These are phyloP conservation scores for Macrolepiota fuliginosa DNA, from an alignment of 768 basidiomycete genomes.

Conservation along the genomic window DNA sequence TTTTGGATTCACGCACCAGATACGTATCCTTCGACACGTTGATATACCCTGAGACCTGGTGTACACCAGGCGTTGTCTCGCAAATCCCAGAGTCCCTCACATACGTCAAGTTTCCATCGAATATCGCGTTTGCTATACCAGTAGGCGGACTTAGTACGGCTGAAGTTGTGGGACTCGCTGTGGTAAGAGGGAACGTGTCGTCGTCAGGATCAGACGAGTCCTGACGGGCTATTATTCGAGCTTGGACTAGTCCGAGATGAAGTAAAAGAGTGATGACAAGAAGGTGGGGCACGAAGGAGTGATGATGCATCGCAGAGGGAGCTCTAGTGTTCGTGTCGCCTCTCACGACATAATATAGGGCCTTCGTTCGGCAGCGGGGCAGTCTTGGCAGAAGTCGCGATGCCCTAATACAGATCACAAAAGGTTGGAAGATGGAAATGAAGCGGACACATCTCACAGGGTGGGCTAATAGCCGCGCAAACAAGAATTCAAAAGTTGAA, in stretches of 20 bases:
- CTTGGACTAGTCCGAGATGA: background rate
- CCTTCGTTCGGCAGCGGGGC: too few species aligned
- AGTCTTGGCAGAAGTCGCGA: too few species aligned
- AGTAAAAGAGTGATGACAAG: background rate
- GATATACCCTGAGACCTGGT: slow-evolving; percentile 62
- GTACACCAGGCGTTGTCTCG: slow-evolving; percentile 61
- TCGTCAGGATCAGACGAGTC: background rate
- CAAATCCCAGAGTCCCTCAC: slow-evolving; percentile 8
- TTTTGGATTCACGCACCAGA: slow-evolving; percentile 37
- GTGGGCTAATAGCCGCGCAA: too few species aligned
- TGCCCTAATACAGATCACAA: too few species aligned
- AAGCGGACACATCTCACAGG: too few species aligned
- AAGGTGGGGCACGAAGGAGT: background rate
- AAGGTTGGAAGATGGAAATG: too few species aligned
- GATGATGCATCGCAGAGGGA: background rate
- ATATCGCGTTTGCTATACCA: background rate
- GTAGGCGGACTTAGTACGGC: background rate
- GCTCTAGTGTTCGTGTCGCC: background rate
- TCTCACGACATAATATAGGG: too few species aligned
- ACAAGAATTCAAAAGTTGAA: too few species aligned
- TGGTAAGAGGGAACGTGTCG: background rate
- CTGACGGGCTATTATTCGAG: background rate
- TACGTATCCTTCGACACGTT: slow-evolving; percentile 53
- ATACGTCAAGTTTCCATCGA: background rate
- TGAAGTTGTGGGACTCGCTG: background rate